A percentile compares a stretch with the other conserved stretches of the same genome.
Conservation (phyloP, 2,329 filamentous ascomycete genomes). For the Septoria linicola region DNA sequence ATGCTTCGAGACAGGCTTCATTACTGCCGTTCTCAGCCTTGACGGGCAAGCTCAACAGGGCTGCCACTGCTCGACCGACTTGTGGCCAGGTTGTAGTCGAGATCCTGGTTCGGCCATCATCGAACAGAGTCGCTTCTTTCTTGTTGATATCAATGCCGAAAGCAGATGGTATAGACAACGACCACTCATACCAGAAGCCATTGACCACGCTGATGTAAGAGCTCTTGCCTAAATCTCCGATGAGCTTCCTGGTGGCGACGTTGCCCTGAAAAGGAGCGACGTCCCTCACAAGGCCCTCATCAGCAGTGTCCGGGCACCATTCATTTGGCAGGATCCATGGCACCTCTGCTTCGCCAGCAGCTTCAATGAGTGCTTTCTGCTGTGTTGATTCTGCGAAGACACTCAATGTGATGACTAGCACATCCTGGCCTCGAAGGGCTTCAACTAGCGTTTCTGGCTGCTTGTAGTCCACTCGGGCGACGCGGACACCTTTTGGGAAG, state of each 20-base stretch:
- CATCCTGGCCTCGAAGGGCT: conserved; percentile 41
- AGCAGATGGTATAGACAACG: conserved; percentile 33
- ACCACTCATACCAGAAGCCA: conserved; percentile 42
- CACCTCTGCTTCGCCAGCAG: conserved; percentile 41
- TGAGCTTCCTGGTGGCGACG: conserved; percentile 24
- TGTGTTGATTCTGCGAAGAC: conserved; percentile 34
- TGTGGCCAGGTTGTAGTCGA: conserved; percentile 61
- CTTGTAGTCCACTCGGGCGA: conserved; percentile 50
- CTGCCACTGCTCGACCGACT: conserved; percentile 54
- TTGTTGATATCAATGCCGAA: conserved; percentile 43
- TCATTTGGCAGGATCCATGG: conserved; percentile 44
- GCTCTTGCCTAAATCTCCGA: conserved; percentile 32
- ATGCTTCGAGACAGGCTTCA: conserved; percentile 32
- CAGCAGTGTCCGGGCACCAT: conserved; percentile 34
- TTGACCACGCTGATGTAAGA: conserved; percentile 32
- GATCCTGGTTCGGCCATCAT: conserved; percentile 58
- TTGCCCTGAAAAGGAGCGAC: conserved; percentile 19
- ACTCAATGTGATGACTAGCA: conserved; percentile 43
- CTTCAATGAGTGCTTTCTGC: conserved; percentile 36
- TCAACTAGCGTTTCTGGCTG: conserved; percentile 40
- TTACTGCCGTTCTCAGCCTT: conserved; percentile 11
- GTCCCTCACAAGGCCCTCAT: conserved; percentile 31
- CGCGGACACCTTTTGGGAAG: conserved; percentile 43
- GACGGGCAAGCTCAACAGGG: conserved; percentile 37
- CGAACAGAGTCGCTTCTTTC: conserved; percentile 42